Percentiles rank a stretch among this genome's conserved stretches.
Evolutionary conservation across 768 basidiomycete species (phyloP).

Genomic region (Phlegmacium glaucopus): DNA sequence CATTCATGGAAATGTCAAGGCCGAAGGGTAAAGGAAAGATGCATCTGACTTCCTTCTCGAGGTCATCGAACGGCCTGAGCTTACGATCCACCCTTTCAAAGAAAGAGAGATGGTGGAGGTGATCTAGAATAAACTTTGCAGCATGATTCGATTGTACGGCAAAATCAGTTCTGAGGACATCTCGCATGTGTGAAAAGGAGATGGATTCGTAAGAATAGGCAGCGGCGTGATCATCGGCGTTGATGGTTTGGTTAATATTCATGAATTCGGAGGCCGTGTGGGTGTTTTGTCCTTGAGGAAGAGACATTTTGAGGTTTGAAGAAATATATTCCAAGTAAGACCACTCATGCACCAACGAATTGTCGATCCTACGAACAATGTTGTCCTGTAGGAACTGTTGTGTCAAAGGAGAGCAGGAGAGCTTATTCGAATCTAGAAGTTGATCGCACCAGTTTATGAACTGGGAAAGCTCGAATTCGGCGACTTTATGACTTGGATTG

Average conservation of each 20-base stretch:
- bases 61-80: slow-evolving; percentile 34
- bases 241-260: slow-evolving; percentile 33
- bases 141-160: slow-evolving; percentile 50
- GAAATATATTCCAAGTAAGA: slow-evolving; percentile 59
- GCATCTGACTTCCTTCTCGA: slow-evolving; percentile 38
- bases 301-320: slow-evolving; percentile 51
- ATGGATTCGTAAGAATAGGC: slow-evolving; percentile 56
- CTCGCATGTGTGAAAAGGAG: slow-evolving; percentile 55
- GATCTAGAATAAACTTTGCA: slow-evolving; percentile 50
- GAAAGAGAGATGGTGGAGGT: slow-evolving; percentile 62
- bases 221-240: slow-evolving; percentile 15
- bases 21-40: slow-evolving; percentile 68
- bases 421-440: slow-evolving; percentile 39
- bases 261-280: slow-evolving; percentile 42
- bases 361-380: slow-evolving; percentile 31
- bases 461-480: slow-evolving; percentile 61
- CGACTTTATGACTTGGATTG: slow-evolving; percentile 30
- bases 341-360: slow-evolving; percentile 65
- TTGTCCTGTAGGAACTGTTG: slow-evolving; percentile 56
- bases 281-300: slow-evolving; percentile 17
- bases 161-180: slow-evolving; percentile 58
- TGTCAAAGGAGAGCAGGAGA: slow-evolving; percentile 42
- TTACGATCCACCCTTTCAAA: slow-evolving; percentile 44
- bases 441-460: slow-evolving; percentile 48
- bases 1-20: slow-evolving; percentile 67